Evolutionary conservation across 108 stramenopile species (phyloP).

Genomic region (Nitzschia putrida): DNA sequence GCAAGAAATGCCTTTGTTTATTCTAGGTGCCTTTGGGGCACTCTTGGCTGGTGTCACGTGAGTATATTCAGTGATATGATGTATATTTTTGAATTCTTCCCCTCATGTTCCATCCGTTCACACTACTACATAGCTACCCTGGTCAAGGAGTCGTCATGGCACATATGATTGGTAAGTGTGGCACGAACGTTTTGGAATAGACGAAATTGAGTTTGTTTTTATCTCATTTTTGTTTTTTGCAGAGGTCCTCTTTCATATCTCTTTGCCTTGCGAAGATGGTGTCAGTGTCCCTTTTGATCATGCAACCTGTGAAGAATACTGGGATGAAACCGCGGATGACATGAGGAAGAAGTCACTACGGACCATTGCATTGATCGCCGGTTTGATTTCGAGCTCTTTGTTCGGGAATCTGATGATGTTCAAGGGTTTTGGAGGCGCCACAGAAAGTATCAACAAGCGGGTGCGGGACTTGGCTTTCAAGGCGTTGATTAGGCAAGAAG

Average conservation of each 20-base stretch:
- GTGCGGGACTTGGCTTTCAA: constrained; percentile 54
- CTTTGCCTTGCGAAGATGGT: constrained; percentile 30
- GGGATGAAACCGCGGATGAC: constrained; percentile 21
- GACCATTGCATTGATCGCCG: constrained; percentile 24
- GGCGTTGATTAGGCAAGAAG: constrained; percentile 48
- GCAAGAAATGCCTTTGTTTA: constrained; percentile 23
- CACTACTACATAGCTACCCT: constrained; percentile 41
- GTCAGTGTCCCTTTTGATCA: constrained; percentile 13
- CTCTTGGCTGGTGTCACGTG: constrained; percentile 50
- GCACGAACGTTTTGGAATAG: no score
- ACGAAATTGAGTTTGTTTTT: no score
- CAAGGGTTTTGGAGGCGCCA: constrained; percentile 52
- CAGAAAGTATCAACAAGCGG: constrained; percentile 60
- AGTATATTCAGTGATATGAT: background rate
- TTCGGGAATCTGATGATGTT: constrained; percentile 46
- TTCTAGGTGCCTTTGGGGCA: constrained; percentile 48
- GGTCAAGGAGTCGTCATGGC: constrained; percentile 58
- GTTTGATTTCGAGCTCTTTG: constrained; percentile 26
- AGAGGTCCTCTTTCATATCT: constrained; percentile 34
- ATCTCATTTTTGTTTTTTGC: constrained; percentile 48
- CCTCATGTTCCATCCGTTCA: background rate
- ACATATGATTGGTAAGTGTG: constrained; percentile 54
- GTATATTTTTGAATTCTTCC: background rate
- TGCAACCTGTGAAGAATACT: constrained; percentile 42
- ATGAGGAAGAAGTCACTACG: constrained; percentile 36